Evolutionary conservation across 2,329 filamentous ascomycete genomes (phyloP).

Genomic region (Fusarium incarnatum): DNA sequence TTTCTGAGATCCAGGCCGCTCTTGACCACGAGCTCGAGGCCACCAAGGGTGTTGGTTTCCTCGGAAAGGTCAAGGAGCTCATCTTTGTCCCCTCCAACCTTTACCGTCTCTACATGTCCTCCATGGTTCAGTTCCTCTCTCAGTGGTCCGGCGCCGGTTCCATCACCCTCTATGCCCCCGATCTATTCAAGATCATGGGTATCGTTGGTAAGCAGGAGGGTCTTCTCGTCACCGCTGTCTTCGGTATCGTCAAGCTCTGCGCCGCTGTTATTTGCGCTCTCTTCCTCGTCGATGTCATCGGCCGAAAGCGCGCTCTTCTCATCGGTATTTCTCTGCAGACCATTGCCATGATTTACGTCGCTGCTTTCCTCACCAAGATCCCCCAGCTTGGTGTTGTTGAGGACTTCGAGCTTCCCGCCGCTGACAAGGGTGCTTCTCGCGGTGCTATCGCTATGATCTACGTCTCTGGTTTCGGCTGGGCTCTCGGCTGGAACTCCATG

Average conservation of each 20-base stretch:
- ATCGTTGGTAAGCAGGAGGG: constrained; percentile 75
- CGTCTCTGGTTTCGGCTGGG: constrained; percentile 75
- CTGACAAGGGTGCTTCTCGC: constrained; percentile 67
- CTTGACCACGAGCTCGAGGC: constrained; percentile 79
- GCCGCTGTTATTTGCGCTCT: constrained; percentile 76
- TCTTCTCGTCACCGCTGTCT: constrained; percentile 79
- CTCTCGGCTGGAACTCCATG: constrained; percentile 79
- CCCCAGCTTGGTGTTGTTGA: constrained; percentile 67
- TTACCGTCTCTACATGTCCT: constrained; percentile 76
- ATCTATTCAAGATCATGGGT: constrained; percentile 79
- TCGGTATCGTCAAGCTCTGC: constrained; percentile 79
- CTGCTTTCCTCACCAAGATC: constrained; percentile 70
- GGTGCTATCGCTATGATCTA: constrained; percentile 81
- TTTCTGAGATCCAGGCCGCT: constrained; percentile 71
- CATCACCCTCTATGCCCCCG: constrained; percentile 81
- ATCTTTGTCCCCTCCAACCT: constrained; percentile 75
- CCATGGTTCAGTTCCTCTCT: constrained; percentile 75
- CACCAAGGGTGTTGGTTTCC: constrained; percentile 71
- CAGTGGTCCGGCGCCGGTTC: constrained; percentile 80
- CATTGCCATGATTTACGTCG: constrained; percentile 72
- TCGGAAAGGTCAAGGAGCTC: constrained; percentile 75
- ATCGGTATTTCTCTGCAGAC: constrained; percentile 70
- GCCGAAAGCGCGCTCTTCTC: constrained; percentile 75
- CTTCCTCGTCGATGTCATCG: constrained; percentile 83
- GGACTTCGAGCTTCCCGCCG: constrained; percentile 58